Evolutionary conservation across 2,329 filamentous ascomycete species (phyloP).

Genomic region (Gaeumannomyces sp.): DNA sequence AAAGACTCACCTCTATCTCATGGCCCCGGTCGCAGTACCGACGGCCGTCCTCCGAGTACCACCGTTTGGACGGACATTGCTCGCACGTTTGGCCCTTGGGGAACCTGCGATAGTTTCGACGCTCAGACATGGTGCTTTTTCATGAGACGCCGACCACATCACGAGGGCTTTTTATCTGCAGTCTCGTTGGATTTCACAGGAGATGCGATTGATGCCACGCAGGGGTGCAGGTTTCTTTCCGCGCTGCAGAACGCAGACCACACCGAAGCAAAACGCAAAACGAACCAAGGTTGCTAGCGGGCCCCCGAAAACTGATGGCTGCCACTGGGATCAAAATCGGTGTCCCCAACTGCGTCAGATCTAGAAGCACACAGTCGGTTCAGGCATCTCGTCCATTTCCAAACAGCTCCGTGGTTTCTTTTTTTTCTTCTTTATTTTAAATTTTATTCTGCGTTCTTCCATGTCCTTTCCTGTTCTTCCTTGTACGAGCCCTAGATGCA

Average conservation of each 20-base stretch:
- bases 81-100: conserved; percentile 48
- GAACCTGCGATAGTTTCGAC: conserved; percentile 34
- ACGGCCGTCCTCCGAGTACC: conserved; percentile 69
- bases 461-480: too few species aligned
- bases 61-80: conserved; percentile 64
- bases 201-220: background rate
- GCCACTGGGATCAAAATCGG: too few species aligned
- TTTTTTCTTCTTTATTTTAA: too few species aligned
- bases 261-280: background rate
- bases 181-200: background rate
- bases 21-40: conserved; percentile 78
- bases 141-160: background rate
- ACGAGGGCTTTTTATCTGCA: background rate
- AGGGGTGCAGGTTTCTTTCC: background rate
- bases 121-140: conserved; percentile 28
- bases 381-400: too few species aligned
- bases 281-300: background rate
- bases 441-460: too few species aligned
- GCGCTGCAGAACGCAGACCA: background rate
- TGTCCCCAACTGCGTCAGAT: too few species aligned
- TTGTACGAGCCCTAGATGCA: background rate
- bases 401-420: too few species aligned
- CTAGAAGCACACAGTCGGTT: too few species aligned
- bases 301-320: background rate
- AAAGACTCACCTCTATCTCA: conserved; percentile 57